These are phyloP conservation scores for Phoma sp. DNA, from an alignment of 2,329 filamentous ascomycete genomes.

Conservation along the genomic window DNA sequence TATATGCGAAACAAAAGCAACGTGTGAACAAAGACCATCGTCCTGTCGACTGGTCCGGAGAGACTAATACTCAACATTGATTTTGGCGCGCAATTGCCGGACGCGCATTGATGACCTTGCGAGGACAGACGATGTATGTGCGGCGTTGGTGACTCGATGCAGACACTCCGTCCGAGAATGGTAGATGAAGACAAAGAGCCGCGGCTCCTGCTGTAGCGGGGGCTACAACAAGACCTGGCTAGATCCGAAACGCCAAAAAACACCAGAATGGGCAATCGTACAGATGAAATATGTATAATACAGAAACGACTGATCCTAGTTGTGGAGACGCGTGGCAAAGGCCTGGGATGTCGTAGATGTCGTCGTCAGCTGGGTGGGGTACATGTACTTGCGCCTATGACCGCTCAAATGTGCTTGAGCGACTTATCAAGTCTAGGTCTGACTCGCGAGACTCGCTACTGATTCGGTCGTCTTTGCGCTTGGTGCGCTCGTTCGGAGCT, in stretches of 20 bases:
- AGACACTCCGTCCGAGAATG: slow-evolving; percentile 12
- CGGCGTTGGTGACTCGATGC: slow-evolving; percentile 17
- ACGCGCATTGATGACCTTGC: slow-evolving; percentile 7
- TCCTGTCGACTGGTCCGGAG: slow-evolving; percentile 20
- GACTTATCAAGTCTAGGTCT: slow-evolving; percentile 42
- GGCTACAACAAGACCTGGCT: slow-evolving; percentile 9
- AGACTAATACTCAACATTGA: slow-evolving; percentile 17
- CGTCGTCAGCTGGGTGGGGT: slow-evolving; percentile 31
- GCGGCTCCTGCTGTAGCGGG: slow-evolving; percentile 18
- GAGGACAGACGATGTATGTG: slow-evolving; percentile 8
- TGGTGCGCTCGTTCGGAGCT: slow-evolving; percentile 53
- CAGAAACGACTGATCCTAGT: slow-evolving; percentile 21
- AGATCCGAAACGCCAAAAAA: slow-evolving; percentile 21
- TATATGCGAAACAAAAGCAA: slow-evolving; percentile 33
- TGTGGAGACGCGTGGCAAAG: slow-evolving; percentile 24
- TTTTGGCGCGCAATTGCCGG: not conserved
- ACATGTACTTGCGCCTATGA: slow-evolving; percentile 27
- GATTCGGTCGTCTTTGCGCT: slow-evolving; percentile 42
- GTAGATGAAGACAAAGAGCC: slow-evolving; percentile 19
- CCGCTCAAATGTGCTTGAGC: slow-evolving; percentile 48
- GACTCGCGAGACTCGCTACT: slow-evolving; percentile 44
- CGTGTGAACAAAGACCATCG: slow-evolving; percentile 10
- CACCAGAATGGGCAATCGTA: slow-evolving; percentile 24
- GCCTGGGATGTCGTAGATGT: slow-evolving; percentile 11
- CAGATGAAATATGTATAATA: slow-evolving; percentile 32